phyloP scores from a whole-genome alignment of 2,329 filamentous ascomycete species.

The Beauveria sp. region DNA sequence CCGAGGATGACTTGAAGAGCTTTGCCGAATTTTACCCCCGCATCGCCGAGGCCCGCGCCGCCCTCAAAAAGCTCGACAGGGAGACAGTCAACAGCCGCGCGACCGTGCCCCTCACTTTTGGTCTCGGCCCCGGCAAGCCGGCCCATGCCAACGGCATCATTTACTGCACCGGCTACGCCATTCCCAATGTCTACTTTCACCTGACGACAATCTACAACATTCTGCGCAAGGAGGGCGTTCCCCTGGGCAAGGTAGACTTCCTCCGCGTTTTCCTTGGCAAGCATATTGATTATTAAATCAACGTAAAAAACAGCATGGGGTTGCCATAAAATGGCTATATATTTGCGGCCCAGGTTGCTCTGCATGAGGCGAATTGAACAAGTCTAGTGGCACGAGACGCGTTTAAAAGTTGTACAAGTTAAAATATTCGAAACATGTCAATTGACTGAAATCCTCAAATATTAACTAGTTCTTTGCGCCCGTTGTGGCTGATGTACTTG shows the following conservation, averaged over 20 bases:
- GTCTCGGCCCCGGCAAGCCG: constrained; percentile 23
- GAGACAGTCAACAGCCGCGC: constrained; percentile 26
- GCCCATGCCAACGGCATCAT: constrained; percentile 21
- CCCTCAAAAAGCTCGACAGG: constrained; percentile 25
- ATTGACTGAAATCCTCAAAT: no score
- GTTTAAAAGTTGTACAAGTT: background rate
- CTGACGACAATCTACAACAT: constrained; percentile 51
- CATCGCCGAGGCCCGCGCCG: constrained; percentile 24
- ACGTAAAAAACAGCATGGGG: background rate
- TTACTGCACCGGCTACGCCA: constrained; percentile 40
- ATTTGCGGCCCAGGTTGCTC: background rate
- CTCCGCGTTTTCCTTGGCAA: constrained; percentile 27
- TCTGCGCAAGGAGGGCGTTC: constrained; percentile 52
- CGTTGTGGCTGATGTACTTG: background rate
- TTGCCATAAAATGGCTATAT: background rate
- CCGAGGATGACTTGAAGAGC: constrained; percentile 21
- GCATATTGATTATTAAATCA: constrained; percentile 15
- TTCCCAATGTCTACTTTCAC: constrained; percentile 62
- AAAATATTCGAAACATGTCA: background rate
- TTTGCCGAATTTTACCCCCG: constrained; percentile 28
- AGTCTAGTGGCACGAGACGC: background rate
- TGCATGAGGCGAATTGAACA: background rate
- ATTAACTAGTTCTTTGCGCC: background rate
- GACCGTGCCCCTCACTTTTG: constrained; percentile 22
- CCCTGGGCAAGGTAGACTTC: constrained; percentile 54